A percentile compares a stretch with the other conserved stretches of the same genome.
These are phyloP conservation scores for Ogataea nakhonphanomensis DNA, from an alignment of 805 yeast species.

Conservation along the genomic window DNA sequence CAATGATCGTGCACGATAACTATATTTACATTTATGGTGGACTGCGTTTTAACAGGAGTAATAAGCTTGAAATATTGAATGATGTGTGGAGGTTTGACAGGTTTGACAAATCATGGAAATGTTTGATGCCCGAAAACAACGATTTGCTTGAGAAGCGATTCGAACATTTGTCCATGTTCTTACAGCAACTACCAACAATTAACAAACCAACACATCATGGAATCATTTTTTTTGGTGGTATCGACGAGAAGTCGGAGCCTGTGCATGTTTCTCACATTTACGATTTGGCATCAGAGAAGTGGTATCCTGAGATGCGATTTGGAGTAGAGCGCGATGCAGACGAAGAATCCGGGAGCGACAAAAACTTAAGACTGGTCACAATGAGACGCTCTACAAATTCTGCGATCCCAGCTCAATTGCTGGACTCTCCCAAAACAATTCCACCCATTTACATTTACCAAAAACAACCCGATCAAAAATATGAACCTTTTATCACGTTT, in stretches of 20 bases:
- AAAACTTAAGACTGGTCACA: not conserved
- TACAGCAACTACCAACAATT: slow-evolving; percentile 35
- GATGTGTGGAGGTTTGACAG: slow-evolving; percentile 71
- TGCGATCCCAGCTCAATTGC: not conserved
- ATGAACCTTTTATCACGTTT: slow-evolving; percentile 27
- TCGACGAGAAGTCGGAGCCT: slow-evolving; percentile 34
- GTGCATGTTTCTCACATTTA: slow-evolving; percentile 38
- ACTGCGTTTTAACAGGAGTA: slow-evolving; percentile 38
- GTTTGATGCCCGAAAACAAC: slow-evolving; percentile 40
- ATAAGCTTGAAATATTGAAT: slow-evolving; percentile 45
- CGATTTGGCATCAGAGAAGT: slow-evolving; percentile 41
- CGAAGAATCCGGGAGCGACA: not conserved
- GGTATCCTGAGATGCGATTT: slow-evolving; percentile 12
- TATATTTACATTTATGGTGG: slow-evolving; percentile 67
- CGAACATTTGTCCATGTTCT: slow-evolving; percentile 48
- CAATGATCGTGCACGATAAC: slow-evolving; percentile 48
- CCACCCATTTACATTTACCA: slow-evolving; percentile 7
- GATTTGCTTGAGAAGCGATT: slow-evolving; percentile 35
- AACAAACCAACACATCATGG: slow-evolving; percentile 44
- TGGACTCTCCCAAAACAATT: slow-evolving; percentile 13
- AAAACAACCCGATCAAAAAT: not conserved
- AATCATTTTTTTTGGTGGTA: slow-evolving; percentile 53
- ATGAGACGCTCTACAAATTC: not conserved
- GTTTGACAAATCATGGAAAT: slow-evolving; percentile 49
- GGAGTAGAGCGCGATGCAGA: not conserved